Evolutionary conservation across 768 basidiomycete genomes (phyloP).

Genomic region (Sporobolomyces phaffii): DNA sequence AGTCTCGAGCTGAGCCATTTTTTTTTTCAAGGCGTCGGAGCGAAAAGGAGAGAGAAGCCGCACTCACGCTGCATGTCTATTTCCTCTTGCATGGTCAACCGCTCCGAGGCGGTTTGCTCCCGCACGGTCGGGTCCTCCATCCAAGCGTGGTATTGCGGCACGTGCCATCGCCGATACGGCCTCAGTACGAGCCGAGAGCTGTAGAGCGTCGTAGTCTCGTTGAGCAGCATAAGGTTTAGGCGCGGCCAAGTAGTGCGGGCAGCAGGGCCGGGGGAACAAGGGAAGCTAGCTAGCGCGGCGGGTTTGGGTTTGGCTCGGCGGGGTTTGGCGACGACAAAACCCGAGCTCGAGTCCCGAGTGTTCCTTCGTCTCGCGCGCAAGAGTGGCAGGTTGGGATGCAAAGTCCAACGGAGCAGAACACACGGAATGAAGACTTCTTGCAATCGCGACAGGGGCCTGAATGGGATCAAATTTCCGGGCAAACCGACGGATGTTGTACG

Average conservation of each 20-base stretch:
- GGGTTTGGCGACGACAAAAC: too few relatives aligned
- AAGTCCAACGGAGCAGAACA: too few relatives aligned
- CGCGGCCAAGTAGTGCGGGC: not conserved
- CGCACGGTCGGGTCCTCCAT: conserved; percentile 71
- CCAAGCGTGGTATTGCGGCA: conserved; percentile 80
- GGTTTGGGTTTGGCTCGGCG: too few relatives aligned
- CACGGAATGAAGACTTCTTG: too few relatives aligned
- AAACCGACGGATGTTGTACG: too few relatives aligned
- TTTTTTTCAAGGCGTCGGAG: not conserved
- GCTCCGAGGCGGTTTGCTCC: conserved; percentile 75
- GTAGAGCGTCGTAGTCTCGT: conserved; percentile 61
- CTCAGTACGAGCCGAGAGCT: conserved; percentile 68
- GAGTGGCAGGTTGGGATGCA: too few relatives aligned
- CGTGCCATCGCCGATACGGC: conserved; percentile 65
- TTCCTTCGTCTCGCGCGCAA: too few relatives aligned
- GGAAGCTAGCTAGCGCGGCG: not conserved
- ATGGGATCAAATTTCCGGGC: too few relatives aligned
- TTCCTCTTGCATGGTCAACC: conserved; percentile 70
- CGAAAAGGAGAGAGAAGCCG: not conserved
- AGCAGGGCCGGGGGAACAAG: not conserved
- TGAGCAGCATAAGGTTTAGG: conserved; percentile 55
- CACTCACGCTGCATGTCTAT: conserved; percentile 77
- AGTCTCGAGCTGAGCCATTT: not conserved
- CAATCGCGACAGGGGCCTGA: too few relatives aligned
- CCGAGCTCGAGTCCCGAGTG: too few relatives aligned